phyloP scores from a whole-genome alignment of 2,329 filamentous ascomycete species.

The Paraphaeosphaeria sporulosa region DNA sequence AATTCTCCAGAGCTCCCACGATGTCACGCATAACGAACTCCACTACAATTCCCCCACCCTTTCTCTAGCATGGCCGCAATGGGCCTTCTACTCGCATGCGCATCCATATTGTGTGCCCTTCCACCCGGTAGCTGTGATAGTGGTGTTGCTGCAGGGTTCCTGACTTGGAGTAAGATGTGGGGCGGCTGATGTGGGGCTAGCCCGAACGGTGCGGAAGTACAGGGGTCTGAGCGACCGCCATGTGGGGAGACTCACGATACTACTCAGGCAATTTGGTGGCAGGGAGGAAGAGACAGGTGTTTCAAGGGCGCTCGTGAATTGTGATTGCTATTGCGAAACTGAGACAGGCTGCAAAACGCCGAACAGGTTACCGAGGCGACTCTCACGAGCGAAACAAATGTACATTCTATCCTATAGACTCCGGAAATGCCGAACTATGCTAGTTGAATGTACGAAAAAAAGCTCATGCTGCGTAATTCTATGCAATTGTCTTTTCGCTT shows the following conservation, averaged over 20 bases:
- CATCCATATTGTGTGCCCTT: conserved; percentile 16
- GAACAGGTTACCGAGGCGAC: not conserved
- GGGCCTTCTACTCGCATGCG: conserved; percentile 3
- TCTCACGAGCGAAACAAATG: not conserved
- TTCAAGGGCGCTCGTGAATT: too few species aligned
- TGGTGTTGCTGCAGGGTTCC: conserved; percentile 12
- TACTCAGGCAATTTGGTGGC: not conserved
- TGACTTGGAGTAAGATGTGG: conserved; percentile 19
- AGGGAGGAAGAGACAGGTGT: too few species aligned
- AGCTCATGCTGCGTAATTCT: not conserved
- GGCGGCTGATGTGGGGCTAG: conserved; percentile 35
- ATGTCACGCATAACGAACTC: not conserved
- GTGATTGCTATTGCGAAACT: not conserved
- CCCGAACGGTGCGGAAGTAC: conserved; percentile 10
- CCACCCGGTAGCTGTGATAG: conserved; percentile 13
- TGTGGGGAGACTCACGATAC: conserved; percentile 6
- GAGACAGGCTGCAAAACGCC: not conserved
- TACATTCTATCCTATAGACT: not conserved
- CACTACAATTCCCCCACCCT: conserved; percentile 20
- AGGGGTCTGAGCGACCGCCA: not conserved
- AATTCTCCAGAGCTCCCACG: not conserved
- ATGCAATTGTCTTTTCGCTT: conserved; percentile 28
- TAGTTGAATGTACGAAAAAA: not conserved
- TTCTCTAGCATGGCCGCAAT: conserved; percentile 3
- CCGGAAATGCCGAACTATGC: not conserved